Conservation (phyloP, 805 yeast species). For the Metschnikowia lunata region DNA sequence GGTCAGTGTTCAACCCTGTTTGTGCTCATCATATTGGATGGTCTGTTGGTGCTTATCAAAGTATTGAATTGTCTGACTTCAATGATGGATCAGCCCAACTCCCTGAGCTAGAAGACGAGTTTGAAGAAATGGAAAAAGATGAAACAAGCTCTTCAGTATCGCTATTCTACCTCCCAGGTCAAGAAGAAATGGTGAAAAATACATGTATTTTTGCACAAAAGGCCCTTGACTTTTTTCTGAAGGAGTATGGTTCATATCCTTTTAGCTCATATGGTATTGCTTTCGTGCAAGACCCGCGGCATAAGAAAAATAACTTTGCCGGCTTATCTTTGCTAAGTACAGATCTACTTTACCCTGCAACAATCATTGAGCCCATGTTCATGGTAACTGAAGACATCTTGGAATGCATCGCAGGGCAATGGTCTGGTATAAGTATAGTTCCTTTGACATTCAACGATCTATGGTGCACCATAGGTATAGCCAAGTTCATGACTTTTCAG, state of each 20-base stretch:
- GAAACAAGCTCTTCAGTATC: constrained; percentile 37
- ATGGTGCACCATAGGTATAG: constrained; percentile 87
- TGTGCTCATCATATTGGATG: constrained; percentile 95
- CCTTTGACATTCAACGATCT: constrained; percentile 74
- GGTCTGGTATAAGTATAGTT: constrained; percentile 89
- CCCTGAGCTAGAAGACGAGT: constrained; percentile 27
- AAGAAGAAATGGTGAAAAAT: constrained; percentile 53
- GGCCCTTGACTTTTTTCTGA: constrained; percentile 78
- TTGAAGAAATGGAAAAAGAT: constrained; percentile 28
- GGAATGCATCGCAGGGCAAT: constrained; percentile 75
- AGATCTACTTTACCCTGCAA: constrained; percentile 63
- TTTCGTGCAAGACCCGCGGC: constrained; percentile 46
- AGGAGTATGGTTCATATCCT: constrained; percentile 91
- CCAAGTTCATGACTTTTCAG: constrained; percentile 75
- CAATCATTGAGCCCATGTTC: constrained; percentile 74
- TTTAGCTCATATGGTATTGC: constrained; percentile 76
- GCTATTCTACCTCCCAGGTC: constrained; percentile 61
- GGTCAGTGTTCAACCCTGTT: constrained; percentile 74
- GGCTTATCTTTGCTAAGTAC: constrained; percentile 65
- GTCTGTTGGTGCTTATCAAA: constrained; percentile 85
- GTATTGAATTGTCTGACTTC: constrained; percentile 48
- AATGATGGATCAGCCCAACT: constrained; percentile 26
- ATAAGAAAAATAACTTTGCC: constrained; percentile 52
- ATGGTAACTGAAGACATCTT: constrained; percentile 63
- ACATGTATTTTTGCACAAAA: constrained; percentile 71